Evolutionary conservation across 2,329 filamentous ascomycete genomes (phyloP).

Genomic region (Neobulgaria alba): DNA sequence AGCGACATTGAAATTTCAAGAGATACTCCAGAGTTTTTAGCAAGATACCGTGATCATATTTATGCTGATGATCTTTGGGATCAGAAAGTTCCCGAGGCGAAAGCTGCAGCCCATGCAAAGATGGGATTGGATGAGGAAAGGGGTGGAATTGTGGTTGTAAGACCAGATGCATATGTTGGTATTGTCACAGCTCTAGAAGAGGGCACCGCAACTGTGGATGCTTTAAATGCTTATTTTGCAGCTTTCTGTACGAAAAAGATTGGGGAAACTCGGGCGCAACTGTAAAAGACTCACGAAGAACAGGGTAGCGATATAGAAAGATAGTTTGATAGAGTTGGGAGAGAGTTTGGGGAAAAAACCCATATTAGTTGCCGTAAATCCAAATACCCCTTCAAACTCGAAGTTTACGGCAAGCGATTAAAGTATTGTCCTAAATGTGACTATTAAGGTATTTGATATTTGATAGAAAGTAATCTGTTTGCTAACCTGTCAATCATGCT

Average conservation of each 20-base stretch:
- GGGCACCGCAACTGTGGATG: conserved; percentile 71
- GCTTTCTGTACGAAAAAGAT: conserved; percentile 58
- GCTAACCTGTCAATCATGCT: too few species aligned
- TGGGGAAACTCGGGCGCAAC: conserved; percentile 32
- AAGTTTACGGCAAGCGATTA: too few species aligned
- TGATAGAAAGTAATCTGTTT: too few species aligned
- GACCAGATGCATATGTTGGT: conserved; percentile 82
- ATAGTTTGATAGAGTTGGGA: neutral
- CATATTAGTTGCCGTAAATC: neutral
- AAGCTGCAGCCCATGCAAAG: conserved; percentile 74
- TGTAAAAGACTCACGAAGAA: conserved; percentile 31
- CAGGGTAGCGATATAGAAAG: neutral
- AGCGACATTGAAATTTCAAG: conserved; percentile 63
- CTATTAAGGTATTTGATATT: too few species aligned
- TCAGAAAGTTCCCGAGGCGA: conserved; percentile 56
- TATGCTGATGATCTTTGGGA: conserved; percentile 82
- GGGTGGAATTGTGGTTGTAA: conserved; percentile 73
- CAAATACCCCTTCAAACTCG: too few species aligned
- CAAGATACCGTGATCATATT: conserved; percentile 70
- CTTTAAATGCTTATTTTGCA: conserved; percentile 74
- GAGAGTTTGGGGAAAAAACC: neutral
- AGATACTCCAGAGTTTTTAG: conserved; percentile 61
- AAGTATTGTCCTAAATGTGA: too few species aligned
- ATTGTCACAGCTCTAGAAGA: conserved; percentile 65
- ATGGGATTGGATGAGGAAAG: conserved; percentile 67